Base-by-base conservation (phyloP, 2,329 filamentous ascomycete species). In the Pseudocercospora crystallina region DNA sequence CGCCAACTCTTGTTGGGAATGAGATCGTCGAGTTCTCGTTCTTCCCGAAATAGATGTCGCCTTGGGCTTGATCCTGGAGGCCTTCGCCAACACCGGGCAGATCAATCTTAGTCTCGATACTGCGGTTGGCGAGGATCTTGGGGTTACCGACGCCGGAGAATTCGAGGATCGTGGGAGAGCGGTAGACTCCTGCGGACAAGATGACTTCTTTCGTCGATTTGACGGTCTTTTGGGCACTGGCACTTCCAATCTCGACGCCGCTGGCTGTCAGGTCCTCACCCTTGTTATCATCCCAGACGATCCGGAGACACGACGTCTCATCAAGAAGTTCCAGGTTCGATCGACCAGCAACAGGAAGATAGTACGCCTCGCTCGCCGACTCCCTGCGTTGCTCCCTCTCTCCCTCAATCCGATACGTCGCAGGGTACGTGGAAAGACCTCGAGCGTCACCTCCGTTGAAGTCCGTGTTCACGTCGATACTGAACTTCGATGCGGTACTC, bases 101-200 rank as follows among this genome's bases (percentile, higher is more conserved):
- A 38, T 59, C 54, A 29, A 59, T 35, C 12, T 60, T 43, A 15
- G 50, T 35, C 1, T 60, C 49, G 43, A 58, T 47, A 35, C 47
- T 46, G 36, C 62, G 56, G 8, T 74, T 68, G 2, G 82, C 71
- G 0, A 80, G 67, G 8, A 79, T 57, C 0, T 69, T 58, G 1
- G 68, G 65, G 41, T 73, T 70, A 1, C 83, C 83, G 29, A 86
- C 73, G 0, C 83, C 83, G 0, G 81, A 84, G 2, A 84, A 69
- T 54, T 86, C 82, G 2, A 83, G 72, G n/a, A 83, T 74, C 0
- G 75, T 67, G 0, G 80, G 79, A 7, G 76, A 77, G 50, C 75
- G 73, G 44, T 81, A 70, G 3, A 79, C 67, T 0, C 80, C 80
- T 0, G 74, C 74, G 0, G 76, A 76, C 14, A 74, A 17, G 13